Evolutionary conservation across 768 basidiomycete genomes (phyloP).

Genomic region (Xanthoconium stramineum): DNA sequence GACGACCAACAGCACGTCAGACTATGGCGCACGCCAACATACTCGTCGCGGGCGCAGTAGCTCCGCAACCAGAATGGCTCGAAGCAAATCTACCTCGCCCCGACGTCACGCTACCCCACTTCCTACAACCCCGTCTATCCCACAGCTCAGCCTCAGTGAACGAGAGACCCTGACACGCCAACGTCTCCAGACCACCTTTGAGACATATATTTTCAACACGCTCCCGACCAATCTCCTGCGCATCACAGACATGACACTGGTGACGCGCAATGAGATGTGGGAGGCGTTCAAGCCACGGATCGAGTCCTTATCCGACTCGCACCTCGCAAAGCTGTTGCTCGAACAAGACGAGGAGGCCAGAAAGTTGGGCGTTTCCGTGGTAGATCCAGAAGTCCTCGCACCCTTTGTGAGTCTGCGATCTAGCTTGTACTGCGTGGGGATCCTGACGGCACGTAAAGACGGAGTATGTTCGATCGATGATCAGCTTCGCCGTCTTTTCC

Average conservation of each 20-base stretch:
- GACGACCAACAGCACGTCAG: conserved; percentile 16
- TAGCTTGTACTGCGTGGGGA: not conserved
- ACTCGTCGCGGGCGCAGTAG: conserved; percentile 18
- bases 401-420: conserved; percentile 17
- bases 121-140: conserved; percentile 12
- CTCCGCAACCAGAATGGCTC: conserved; percentile 13
- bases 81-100: conserved; percentile 20
- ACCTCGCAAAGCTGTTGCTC: conserved; percentile 22
- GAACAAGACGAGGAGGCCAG: conserved; percentile 24
- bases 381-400: conserved; percentile 18
- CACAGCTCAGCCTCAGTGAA: conserved; percentile 20
- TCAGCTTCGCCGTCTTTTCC: conserved; percentile 27
- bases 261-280: conserved; percentile 20
- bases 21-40: conserved; percentile 16
- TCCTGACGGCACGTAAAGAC: conserved; percentile 15
- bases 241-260: conserved; percentile 19
- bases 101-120: conserved; percentile 17
- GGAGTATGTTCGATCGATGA: conserved; percentile 14
- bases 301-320: conserved; percentile 19
- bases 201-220: conserved; percentile 24
- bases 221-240: conserved; percentile 25
- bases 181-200: conserved; percentile 21
- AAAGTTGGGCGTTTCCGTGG: conserved; percentile 18
- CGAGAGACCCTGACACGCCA: conserved; percentile 20
- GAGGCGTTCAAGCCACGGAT: conserved; percentile 20